phyloP scores from a whole-genome alignment of 2,329 filamentous ascomycete genomes.

The Fusarium odoratissimum region DNA sequence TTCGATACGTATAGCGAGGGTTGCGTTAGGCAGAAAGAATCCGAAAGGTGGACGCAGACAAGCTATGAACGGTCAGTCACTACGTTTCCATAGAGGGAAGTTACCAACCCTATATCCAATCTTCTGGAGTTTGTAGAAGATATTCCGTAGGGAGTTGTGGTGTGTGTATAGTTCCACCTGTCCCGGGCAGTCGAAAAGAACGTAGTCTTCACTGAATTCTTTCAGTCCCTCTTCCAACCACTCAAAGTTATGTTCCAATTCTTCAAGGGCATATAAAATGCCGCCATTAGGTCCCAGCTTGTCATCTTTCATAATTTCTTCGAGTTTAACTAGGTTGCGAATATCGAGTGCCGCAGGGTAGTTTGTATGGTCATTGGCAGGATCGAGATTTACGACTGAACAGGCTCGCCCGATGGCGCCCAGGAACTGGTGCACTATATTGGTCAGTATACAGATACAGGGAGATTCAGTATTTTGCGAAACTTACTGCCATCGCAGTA shows the following conservation, averaged over 20 bases:
- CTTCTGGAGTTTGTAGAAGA: slow-evolving; percentile 92
- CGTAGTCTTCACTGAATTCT: slow-evolving; percentile 86
- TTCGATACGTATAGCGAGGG: slow-evolving; percentile 96
- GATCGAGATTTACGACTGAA: slow-evolving; percentile 95
- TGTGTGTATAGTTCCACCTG: slow-evolving; percentile 98
- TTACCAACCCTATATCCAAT: slow-evolving; percentile 84
- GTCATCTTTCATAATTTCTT: slow-evolving; percentile 95
- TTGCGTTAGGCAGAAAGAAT: slow-evolving; percentile 92
- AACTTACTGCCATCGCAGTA: slow-evolving; percentile 93
- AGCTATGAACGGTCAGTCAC: slow-evolving; percentile 68
- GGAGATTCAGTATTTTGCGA: background rate
- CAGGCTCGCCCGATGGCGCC: slow-evolving; percentile 94
- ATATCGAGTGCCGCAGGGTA: slow-evolving; percentile 94
- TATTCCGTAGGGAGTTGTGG: slow-evolving; percentile 89
- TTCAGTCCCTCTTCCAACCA: slow-evolving; percentile 88
- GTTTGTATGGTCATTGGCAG: slow-evolving; percentile 91
- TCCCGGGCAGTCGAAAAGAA: slow-evolving; percentile 95
- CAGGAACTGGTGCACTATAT: slow-evolving; percentile 92
- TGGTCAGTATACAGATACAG: background rate
- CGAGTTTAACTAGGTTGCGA: slow-evolving; percentile 85
- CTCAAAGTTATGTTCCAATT: slow-evolving; percentile 92
- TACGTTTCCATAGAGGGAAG: too few relatives aligned
- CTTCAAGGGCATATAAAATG: slow-evolving; percentile 92
- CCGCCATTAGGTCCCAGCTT: slow-evolving; percentile 92
- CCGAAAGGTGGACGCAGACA: slow-evolving; percentile 91